Conservation (phyloP, 1,284 basidiomycete species). For the Salmacisia buchloeana region DNA sequence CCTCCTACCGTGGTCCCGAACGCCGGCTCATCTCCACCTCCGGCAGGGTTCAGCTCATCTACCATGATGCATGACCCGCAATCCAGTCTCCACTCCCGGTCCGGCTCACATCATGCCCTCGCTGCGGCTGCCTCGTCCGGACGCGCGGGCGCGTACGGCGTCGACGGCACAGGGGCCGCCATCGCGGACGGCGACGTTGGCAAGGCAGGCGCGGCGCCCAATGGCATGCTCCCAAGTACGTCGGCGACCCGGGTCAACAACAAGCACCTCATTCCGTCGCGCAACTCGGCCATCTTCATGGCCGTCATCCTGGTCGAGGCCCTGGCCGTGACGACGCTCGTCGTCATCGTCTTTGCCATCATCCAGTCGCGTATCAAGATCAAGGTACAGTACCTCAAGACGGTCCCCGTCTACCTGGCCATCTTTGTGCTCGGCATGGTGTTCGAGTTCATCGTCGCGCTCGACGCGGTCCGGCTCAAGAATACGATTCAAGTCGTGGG, state of each 20-base stretch:
- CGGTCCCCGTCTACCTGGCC: constrained; percentile 37
- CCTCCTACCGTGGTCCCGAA: neutral
- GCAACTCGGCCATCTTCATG: constrained; percentile 6
- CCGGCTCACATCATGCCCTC: neutral
- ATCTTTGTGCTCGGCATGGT: constrained; percentile 37
- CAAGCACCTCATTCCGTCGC: neutral
- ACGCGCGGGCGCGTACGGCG: neutral
- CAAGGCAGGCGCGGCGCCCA: neutral
- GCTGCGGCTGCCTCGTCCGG: neutral
- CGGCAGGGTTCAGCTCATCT: constrained; percentile 1
- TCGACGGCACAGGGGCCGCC: neutral
- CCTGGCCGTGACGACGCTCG: constrained; percentile 27
- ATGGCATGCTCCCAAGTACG: neutral
- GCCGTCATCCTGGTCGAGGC: constrained; percentile 24
- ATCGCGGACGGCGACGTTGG: neutral
- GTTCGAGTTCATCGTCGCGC: constrained; percentile 32
- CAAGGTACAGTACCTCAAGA: constrained; percentile 39
- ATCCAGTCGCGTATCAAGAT: constrained; percentile 23
- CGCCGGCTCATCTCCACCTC: neutral
- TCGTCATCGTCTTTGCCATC: constrained; percentile 29
- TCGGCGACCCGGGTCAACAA: neutral
- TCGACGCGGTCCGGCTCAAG: constrained; percentile 38
- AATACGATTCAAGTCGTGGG: constrained; percentile 41
- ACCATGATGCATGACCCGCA: constrained; percentile 3
- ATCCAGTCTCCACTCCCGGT: neutral